These are phyloP conservation scores for Xylaria digitata DNA, from an alignment of 2,329 filamentous ascomycete genomes.

Conservation along the genomic window DNA sequence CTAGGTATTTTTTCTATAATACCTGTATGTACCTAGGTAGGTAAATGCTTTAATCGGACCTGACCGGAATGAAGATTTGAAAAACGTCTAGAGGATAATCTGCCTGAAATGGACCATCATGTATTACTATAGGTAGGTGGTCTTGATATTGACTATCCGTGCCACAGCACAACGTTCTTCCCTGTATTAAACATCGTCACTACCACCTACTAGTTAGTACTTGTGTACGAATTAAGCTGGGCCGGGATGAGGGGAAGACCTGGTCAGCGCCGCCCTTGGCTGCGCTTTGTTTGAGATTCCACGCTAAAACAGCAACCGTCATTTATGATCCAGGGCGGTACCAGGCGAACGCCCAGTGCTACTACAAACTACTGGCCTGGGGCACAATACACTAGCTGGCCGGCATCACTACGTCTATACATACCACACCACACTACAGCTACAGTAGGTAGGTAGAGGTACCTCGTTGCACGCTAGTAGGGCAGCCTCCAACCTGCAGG, in stretches of 20 bases:
- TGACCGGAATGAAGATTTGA: slow-evolving; percentile 16
- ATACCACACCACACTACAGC: too few species aligned
- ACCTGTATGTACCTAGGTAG: not conserved
- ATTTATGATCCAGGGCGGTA: slow-evolving; percentile 6
- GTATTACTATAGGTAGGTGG: not conserved
- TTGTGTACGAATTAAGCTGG: slow-evolving; percentile 15
- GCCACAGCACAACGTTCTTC: slow-evolving; percentile 13
- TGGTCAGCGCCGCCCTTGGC: slow-evolving; percentile 17
- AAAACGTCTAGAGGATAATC: slow-evolving; percentile 14
- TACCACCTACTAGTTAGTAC: too few species aligned
- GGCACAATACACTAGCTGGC: slow-evolving; percentile 15
- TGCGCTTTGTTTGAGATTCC: slow-evolving; percentile 29
- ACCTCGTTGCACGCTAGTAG: not conserved
- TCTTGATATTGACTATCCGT: slow-evolving; percentile 20
- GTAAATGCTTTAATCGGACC: slow-evolving; percentile 10
- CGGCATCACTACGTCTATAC: slow-evolving; percentile 15
- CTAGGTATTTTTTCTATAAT: too few species aligned
- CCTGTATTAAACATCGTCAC: slow-evolving; percentile 4
- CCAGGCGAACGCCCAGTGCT: not conserved
- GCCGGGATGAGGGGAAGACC: slow-evolving; percentile 19
- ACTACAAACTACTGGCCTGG: slow-evolving; percentile 4
- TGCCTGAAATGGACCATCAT: slow-evolving; percentile 15
- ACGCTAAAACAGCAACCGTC: slow-evolving; percentile 33
- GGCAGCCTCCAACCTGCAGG: not conserved
- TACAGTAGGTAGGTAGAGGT: not conserved